Percentiles rank a stretch among this genome's conserved stretches.
These are phyloP conservation scores for Pseudocercospora fijiensis DNA, from an alignment of 2,329 filamentous ascomycete species.

Conservation along the genomic window DNA sequence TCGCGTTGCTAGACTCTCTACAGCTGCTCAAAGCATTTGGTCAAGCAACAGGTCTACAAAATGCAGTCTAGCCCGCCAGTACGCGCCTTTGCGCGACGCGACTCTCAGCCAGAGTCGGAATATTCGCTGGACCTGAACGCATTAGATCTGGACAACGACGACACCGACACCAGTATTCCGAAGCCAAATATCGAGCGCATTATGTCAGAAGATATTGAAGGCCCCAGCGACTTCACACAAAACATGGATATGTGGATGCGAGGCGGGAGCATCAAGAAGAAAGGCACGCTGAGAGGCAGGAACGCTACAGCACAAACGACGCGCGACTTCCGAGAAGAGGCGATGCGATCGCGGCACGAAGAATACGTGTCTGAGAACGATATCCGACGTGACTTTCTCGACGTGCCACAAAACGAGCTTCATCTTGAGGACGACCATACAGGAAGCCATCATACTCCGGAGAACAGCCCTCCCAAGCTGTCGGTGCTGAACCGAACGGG, in stretches of 20 bases:
- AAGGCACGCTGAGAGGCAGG: conserved; percentile 3
- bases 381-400: conserved; percentile 2
- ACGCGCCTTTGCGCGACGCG: conserved; percentile 29
- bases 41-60: background rate
- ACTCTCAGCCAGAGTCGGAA: conserved; percentile 29
- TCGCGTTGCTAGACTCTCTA: background rate
- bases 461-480: conserved; percentile 32
- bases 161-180: conserved; percentile 29
- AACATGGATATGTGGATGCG: conserved; percentile 38
- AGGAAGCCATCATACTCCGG: conserved; percentile 33
- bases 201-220: conserved; percentile 40
- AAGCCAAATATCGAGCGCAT: conserved; percentile 33
- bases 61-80: conserved; percentile 36
- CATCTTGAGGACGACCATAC: conserved; percentile 25
- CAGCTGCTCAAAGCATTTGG: background rate
- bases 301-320: background rate
- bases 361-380: conserved; percentile 9
- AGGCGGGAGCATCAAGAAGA: background rate
- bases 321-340: conserved; percentile 7
- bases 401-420: conserved; percentile 9
- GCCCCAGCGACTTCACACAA: conserved; percentile 41
- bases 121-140: conserved; percentile 39
- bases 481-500: conserved; percentile 15
- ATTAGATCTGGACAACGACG: conserved; percentile 30
- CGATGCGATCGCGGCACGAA: conserved; percentile 7